Conservation (phyloP, 1,284 basidiomycete genomes). For the Phenoliferia sp. region DNA sequence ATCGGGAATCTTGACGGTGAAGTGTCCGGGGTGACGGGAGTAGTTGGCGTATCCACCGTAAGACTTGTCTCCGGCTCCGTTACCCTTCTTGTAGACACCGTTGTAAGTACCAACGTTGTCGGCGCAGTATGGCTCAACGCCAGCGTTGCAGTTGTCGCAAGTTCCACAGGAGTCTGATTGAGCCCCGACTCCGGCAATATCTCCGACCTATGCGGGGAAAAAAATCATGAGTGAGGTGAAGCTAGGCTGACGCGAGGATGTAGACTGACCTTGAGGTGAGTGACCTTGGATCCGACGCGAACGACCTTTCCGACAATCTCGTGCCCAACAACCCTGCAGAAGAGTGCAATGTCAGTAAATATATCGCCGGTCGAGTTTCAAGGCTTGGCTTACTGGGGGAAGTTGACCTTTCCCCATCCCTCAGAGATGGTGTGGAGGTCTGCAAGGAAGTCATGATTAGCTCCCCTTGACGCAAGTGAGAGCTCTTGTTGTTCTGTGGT, state of each 20-base stretch:
- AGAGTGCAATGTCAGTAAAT: not conserved
- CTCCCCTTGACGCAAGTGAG: not conserved
- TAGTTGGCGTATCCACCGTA: slow-evolving; percentile 43
- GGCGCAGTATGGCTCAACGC: slow-evolving; percentile 46
- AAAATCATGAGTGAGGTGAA: no score
- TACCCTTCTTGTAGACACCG: slow-evolving; percentile 25
- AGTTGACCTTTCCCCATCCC: slow-evolving; percentile 20
- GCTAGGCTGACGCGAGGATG: no score
- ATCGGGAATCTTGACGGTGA: slow-evolving; percentile 44
- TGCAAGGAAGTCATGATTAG: not conserved
- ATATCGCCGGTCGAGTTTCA: not conserved
- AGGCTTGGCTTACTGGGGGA: slow-evolving; percentile 13
- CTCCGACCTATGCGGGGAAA: no score
- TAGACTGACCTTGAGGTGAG: slow-evolving; percentile 47
- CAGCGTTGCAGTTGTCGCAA: slow-evolving; percentile 45
- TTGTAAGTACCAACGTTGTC: slow-evolving; percentile 42
- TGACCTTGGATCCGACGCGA: slow-evolving; percentile 41
- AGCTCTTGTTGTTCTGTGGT: not conserved
- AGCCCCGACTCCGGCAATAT: slow-evolving; percentile 51
- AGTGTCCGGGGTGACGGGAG: slow-evolving; percentile 44
- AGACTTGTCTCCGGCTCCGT: slow-evolving; percentile 38
- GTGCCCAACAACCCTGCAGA: slow-evolving; percentile 43
- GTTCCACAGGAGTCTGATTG: slow-evolving; percentile 46
- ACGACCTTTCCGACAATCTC: slow-evolving; percentile 49
- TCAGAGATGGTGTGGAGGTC: slow-evolving; percentile 24